These are phyloP conservation scores for Pseudogymnoascus pannorum DNA, from an alignment of 2,329 filamentous ascomycete species.

Conservation along the genomic window DNA sequence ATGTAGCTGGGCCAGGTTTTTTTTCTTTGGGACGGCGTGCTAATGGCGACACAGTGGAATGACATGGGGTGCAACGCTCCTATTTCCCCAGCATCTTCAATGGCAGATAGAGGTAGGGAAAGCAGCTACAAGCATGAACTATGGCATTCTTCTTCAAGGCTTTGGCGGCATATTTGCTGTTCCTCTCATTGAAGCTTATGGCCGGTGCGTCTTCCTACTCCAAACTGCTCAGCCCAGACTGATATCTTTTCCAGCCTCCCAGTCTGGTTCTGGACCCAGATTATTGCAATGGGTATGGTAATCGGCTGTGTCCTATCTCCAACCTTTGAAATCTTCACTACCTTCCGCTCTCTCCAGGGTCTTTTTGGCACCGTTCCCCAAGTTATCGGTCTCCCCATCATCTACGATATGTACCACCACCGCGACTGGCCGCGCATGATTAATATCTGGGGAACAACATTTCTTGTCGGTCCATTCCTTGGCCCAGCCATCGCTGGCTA, in stretches of 20 bases:
- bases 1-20: neutral
- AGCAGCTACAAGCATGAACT: conserved; percentile 34
- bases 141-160: conserved; percentile 33
- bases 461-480: conserved; percentile 32
- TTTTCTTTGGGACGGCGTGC: neutral
- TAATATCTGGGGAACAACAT: conserved; percentile 34
- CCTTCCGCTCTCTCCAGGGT: conserved; percentile 32
- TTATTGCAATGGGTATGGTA: conserved; percentile 33
- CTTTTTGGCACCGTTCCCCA: conserved; percentile 34
- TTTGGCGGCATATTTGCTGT: conserved; percentile 33
- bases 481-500: conserved; percentile 33
- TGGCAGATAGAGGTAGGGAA: conserved; percentile 29
- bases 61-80: conserved; percentile 34
- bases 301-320: conserved; percentile 33
- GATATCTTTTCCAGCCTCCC: conserved; percentile 29
- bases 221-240: neutral
- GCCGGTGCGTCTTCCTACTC: conserved; percentile 28
- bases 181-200: conserved; percentile 33
- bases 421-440: conserved; percentile 33
- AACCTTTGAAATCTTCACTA: conserved; percentile 33
- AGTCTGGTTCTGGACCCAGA: conserved; percentile 35
- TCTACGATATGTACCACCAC: conserved; percentile 32
- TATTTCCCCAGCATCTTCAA: conserved; percentile 32
- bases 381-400: conserved; percentile 33
- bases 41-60: conserved; percentile 24